Conservation (phyloP, 2,329 filamentous ascomycete genomes). For the Verticillium albo-atrum region DNA sequence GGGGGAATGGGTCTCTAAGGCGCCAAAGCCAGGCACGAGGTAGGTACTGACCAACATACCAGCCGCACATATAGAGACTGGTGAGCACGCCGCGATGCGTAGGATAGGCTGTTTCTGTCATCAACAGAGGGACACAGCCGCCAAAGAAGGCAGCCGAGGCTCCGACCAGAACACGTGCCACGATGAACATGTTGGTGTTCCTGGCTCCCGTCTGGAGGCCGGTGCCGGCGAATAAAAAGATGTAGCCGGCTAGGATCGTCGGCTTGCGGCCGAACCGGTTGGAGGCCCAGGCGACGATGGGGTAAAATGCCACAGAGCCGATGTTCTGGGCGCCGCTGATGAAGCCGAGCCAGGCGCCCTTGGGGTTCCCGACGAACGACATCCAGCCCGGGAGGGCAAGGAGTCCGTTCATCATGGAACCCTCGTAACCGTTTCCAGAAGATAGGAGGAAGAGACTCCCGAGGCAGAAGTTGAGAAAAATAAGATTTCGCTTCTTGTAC, state of each 20-base stretch:
- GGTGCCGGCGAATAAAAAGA: neutral
- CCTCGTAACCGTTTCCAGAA: constrained; percentile 9
- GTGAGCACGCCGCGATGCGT: constrained; percentile 24
- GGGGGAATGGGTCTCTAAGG: neutral
- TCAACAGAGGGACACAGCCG: constrained; percentile 22
- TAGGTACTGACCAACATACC: constrained; percentile 5
- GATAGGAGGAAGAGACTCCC: constrained; percentile 6
- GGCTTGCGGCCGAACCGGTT: constrained; percentile 3
- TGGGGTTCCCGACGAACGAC: constrained; percentile 6
- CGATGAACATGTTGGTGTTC: constrained; percentile 22
- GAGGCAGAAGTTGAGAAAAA: constrained; percentile 9
- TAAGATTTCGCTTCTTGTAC: constrained; percentile 6
- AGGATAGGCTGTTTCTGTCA: constrained; percentile 28
- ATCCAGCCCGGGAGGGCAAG: constrained; percentile 7
- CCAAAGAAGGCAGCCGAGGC: constrained; percentile 21
- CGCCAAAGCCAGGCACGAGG: neutral
- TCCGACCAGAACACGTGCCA: constrained; percentile 24
- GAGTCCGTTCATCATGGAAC: constrained; percentile 10
- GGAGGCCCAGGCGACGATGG: constrained; percentile 1
- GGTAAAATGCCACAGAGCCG: constrained; percentile 1
- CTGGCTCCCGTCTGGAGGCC: constrained; percentile 18
- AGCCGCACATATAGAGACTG: constrained; percentile 14
- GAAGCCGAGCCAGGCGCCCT: constrained; percentile 5
- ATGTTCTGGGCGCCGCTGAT: constrained; percentile 2
- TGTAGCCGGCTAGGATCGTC: constrained; percentile 1